Percentiles rank a stretch among this genome's conserved stretches.
These are phyloP conservation scores for Rhizophagus clarus DNA, from an alignment of 192 early-diverging fungal species.

Conservation along the genomic window DNA sequence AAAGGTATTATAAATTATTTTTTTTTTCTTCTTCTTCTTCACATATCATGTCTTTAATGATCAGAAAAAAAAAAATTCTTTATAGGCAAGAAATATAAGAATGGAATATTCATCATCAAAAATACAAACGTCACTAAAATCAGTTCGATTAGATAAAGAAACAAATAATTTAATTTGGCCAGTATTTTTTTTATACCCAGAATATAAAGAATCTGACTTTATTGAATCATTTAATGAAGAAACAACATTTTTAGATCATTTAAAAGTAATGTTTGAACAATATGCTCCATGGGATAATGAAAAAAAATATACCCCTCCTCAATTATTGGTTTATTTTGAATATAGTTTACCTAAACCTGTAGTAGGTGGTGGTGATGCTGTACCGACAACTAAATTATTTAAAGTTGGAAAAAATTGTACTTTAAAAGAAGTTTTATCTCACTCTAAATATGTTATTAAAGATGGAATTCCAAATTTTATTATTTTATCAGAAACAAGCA, in stretches of 20 bases:
- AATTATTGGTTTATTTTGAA: constrained; percentile 84
- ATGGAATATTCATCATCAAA: constrained; percentile 45
- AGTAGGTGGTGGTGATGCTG: constrained; percentile 1
- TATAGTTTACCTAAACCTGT: constrained; percentile 44
- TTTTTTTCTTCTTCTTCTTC: neutral
- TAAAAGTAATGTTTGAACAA: constrained; percentile 79
- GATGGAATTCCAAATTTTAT: constrained; percentile 88
- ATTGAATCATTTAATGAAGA: constrained; percentile 85
- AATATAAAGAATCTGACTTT: constrained; percentile 87
- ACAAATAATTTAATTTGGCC: constrained; percentile 73
- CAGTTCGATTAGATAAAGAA: constrained; percentile 56
- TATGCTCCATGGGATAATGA: constrained; percentile 83
- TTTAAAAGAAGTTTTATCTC: constrained; percentile 64
- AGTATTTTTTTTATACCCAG: constrained; percentile 93
- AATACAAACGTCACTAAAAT: constrained; percentile 47
- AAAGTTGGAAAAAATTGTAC: constrained; percentile 63
- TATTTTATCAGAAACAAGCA: constrained; percentile 58
- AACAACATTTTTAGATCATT: constrained; percentile 79
- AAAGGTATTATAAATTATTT: constrained; percentile 33
- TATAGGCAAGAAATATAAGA: constrained; percentile 48
- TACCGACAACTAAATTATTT: constrained; percentile 48
- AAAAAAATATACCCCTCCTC: constrained; percentile 67
- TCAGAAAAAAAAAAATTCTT: constrained; percentile 30
- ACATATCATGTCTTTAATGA: neutral
- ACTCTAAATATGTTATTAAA: constrained; percentile 70